Conservation (phyloP, 2,329 filamentous ascomycete genomes). For the Tolypocladium paradoxum region DNA sequence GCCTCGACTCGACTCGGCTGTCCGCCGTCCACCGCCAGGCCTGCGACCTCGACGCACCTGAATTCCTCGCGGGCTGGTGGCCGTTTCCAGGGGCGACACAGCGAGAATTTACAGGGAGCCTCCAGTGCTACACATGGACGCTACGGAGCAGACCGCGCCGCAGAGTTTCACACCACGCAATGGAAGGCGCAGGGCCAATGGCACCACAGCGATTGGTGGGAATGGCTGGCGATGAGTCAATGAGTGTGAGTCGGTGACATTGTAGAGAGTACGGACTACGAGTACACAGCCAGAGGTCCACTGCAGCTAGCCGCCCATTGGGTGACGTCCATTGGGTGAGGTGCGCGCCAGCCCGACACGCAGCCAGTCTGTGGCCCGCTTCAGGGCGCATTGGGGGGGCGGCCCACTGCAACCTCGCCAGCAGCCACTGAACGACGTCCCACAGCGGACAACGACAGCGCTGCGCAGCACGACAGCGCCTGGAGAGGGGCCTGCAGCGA, state of each 20-base stretch:
- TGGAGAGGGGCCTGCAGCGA: not conserved
- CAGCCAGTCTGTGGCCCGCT: not conserved
- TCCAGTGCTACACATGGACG: not conserved
- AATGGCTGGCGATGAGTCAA: too few species aligned
- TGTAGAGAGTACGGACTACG: too few species aligned
- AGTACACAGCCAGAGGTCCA: not conserved
- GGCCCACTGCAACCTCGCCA: not conserved
- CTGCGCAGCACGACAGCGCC: not conserved
- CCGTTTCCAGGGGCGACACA: not conserved
- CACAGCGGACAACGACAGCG: not conserved
- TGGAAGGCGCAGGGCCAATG: too few species aligned
- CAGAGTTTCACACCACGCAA: too few species aligned
- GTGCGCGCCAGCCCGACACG: not conserved
- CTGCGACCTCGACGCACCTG: not conserved
- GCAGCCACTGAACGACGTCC: not conserved
- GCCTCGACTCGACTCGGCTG: not conserved
- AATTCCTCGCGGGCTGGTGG: not conserved
- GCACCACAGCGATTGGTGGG: not conserved
- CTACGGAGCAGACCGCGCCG: not conserved
- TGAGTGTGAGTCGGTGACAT: too few species aligned
- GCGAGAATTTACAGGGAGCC: not conserved
- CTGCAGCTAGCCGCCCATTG: not conserved
- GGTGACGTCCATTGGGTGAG: too few species aligned
- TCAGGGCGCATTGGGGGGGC: not conserved
- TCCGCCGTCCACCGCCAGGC: not conserved